Evolutionary conservation across 176 grass and related monocot species (phyloP).

Genomic region (Phragmites australis): DNA sequence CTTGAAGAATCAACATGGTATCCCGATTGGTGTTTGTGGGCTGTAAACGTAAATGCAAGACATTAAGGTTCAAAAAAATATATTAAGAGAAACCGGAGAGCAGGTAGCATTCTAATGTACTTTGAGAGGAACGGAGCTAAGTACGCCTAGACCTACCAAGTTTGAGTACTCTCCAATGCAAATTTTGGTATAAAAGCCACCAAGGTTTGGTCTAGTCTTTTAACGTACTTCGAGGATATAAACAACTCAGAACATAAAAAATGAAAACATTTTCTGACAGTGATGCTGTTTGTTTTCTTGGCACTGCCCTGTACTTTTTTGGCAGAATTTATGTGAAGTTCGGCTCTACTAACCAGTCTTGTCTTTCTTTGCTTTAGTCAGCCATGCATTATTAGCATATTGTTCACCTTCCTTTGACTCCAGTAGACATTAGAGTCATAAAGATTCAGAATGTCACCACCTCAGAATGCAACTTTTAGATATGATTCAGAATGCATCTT

Average conservation of each 20-base stretch:
- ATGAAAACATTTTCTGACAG: background rate
- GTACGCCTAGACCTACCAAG: too few relatives aligned
- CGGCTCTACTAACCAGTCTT: background rate
- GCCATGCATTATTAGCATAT: too few relatives aligned
- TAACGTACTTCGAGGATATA: background rate
- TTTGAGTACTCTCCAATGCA: too few relatives aligned
- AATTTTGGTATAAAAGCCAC: too few relatives aligned
- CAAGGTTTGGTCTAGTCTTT: too few relatives aligned
- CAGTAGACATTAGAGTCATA: too few relatives aligned
- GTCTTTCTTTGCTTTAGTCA: too few relatives aligned
- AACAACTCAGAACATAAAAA: background rate
- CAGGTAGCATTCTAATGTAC: background rate
- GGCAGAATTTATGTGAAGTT: background rate
- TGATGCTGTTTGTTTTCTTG: too few relatives aligned
- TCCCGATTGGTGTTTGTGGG: constrained; percentile 57
- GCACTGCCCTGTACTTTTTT: constrained; percentile 16
- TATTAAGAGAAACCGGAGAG: background rate
- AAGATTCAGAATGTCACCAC: background rate
- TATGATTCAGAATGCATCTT: background rate
- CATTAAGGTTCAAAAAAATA: background rate
- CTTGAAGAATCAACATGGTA: constrained; percentile 93
- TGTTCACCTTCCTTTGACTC: too few relatives aligned
- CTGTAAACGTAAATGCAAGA: constrained; percentile 35
- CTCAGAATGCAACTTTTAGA: background rate
- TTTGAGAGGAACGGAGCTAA: too few relatives aligned